phyloP scores from a whole-genome alignment of 768 basidiomycete genomes.

The Tephrocybe sp. region DNA sequence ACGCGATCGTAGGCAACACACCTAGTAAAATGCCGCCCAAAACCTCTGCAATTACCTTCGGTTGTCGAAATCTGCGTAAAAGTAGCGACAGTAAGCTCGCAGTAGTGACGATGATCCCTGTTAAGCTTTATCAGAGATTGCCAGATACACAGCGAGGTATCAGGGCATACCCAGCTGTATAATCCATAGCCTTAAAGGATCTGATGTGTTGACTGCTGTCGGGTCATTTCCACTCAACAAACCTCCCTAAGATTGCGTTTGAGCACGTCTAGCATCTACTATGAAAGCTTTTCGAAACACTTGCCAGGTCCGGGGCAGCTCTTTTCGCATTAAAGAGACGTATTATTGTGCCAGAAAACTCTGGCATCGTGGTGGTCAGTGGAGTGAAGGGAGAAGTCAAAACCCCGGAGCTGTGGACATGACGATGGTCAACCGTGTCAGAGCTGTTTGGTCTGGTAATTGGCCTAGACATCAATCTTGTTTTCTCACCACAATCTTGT shows the following conservation, averaged over 20 bases:
- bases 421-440: not conserved
- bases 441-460: no score
- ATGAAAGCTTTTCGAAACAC: not conserved
- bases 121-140: not conserved
- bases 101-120: slow-evolving; percentile 80
- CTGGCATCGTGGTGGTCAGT: slow-evolving; percentile 26
- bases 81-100: slow-evolving; percentile 72
- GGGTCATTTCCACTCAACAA: slow-evolving; percentile 77
- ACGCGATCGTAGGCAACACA: slow-evolving; percentile 46
- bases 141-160: not conserved
- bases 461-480: no score
- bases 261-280: not conserved
- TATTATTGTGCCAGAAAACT: slow-evolving; percentile 35
- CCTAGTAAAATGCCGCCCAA: slow-evolving; percentile 89
- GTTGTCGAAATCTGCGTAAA: slow-evolving; percentile 77
- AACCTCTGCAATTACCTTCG: slow-evolving; percentile 81
- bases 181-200: slow-evolving; percentile 77
- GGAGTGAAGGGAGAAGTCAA: not conserved
- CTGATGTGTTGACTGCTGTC: slow-evolving; percentile 53
- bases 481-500: no score
- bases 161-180: slow-evolving; percentile 65
- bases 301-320: slow-evolving; percentile 39
- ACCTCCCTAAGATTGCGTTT: slow-evolving; percentile 50
- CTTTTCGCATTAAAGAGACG: slow-evolving; percentile 32
- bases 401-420: not conserved